These are phyloP conservation scores for Cetraspora pellucida DNA, from an alignment of 192 early-diverging fungal species.

Conservation along the genomic window DNA sequence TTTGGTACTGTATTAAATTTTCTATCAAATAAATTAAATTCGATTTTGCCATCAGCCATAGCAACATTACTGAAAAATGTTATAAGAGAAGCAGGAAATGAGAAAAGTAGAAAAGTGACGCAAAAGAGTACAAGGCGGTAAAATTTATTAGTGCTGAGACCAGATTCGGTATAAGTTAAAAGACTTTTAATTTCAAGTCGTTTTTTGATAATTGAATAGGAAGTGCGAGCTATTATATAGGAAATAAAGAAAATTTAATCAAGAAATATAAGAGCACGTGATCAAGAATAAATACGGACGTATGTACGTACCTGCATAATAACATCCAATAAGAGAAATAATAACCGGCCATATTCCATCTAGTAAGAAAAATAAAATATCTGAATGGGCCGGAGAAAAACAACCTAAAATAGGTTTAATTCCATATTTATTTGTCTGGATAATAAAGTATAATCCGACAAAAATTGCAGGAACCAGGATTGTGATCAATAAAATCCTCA, in stretches of 20 bases:
- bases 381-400: not conserved
- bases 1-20: not conserved
- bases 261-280: not conserved
- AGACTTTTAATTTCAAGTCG: slow-evolving; percentile 15
- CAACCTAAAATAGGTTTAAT: slow-evolving; percentile 22
- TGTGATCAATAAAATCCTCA: not conserved
- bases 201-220: slow-evolving; percentile 23
- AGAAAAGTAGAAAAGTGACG: not conserved
- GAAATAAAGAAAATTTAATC: not conserved
- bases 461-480: not conserved
- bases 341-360: slow-evolving; percentile 20
- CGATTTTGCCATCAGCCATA: not conserved
- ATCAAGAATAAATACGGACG: not conserved
- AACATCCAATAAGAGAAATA: slow-evolving; percentile 4
- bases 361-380: not conserved
- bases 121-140: slow-evolving; percentile 24
- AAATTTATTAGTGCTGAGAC: not conserved
- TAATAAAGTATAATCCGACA: not conserved
- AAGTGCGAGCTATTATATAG: not conserved
- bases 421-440: not conserved
- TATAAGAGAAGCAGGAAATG: slow-evolving; percentile 7
- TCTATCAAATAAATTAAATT: not conserved
- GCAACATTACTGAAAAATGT: not conserved
- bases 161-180: slow-evolving; percentile 5
- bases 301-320: slow-evolving; percentile 11